Evolutionary conservation across 2,329 filamentous ascomycete genomes (phyloP), one percentile per base, ranked within the genome.

Genomic region (Magnaporthiopsis rhizophila): DNA sequence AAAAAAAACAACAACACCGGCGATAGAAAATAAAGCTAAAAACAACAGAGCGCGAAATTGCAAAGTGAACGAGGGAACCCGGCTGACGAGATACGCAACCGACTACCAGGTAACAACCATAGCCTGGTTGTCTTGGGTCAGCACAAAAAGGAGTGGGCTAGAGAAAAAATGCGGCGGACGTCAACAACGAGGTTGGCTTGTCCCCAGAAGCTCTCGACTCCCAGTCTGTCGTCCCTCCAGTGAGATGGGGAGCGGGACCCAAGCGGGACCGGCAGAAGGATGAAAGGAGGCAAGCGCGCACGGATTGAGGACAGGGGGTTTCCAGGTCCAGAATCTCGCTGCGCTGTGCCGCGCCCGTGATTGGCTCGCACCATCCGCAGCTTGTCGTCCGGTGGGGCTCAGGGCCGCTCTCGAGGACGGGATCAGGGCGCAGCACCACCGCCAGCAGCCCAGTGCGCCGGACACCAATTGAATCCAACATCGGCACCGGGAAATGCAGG

Each of bases 231-330:
- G 45, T 53, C 45, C 45, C 45, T n/a, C 45, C 45, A 53, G 45
- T 24, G 45, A 53, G 45, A 53, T 53, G 45, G 38, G 18, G 2
- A 18, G 45, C 45, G 45, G 21, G 45, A 53, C 45, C 21, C 45
- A 53, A 50, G 45, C 45, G 45, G 45, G 45, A 50, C 45, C 45
- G 8, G 8, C 57, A 26, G 7, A 58, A 58, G 57, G 24, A 58
- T 11, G 24, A 45, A 62, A 62, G 60, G 60, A 62, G 36, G 21
- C 26, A 53, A 24, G 45, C 36, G 28, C 26, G 60, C 60, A 62
- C 36, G 36, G 24, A 30, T 26, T 38, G 53, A 30, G 36, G 38
- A 30, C 60, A 62, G 30, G 60, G 60, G 60, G 21, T 7, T 53
- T 53, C 45, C 45, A 53, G 45, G 45, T 53, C 45, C 45, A 53